Evolutionary conservation across 148 eudicot species (phyloP).

Genomic region (Rhododendron griersonianum): DNA sequence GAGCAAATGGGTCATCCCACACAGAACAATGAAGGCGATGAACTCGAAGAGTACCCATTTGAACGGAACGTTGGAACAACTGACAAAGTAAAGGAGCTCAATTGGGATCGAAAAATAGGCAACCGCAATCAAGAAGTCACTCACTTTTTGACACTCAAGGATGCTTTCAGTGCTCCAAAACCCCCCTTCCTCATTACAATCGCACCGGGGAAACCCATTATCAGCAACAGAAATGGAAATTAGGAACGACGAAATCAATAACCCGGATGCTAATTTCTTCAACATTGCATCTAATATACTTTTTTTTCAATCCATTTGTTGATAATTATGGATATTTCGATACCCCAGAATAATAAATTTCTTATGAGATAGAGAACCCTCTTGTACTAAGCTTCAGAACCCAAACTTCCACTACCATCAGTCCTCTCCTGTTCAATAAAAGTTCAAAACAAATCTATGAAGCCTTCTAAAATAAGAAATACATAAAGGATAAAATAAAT

Average conservation of each 20-base stretch:
- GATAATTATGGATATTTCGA: background rate
- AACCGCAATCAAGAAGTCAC: constrained; percentile 84
- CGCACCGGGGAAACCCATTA: constrained; percentile 39
- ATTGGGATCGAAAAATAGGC: constrained; percentile 91
- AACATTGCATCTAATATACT: constrained; percentile 38
- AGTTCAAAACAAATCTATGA: constrained; percentile 3
- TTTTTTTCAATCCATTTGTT: constrained; percentile 21
- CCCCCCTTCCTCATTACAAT: constrained; percentile 64
- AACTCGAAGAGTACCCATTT: constrained; percentile 87
- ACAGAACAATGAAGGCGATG: constrained; percentile 86
- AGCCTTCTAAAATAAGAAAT: background rate
- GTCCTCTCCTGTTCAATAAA: constrained; percentile 6
- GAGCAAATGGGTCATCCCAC: constrained; percentile 92
- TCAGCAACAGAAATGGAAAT: constrained; percentile 35
- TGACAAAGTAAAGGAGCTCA: constrained; percentile 81
- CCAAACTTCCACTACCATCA: background rate
- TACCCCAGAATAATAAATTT: background rate
- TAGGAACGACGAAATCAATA: constrained; percentile 35
- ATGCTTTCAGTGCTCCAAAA: constrained; percentile 67
- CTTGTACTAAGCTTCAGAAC: background rate
- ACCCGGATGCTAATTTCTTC: constrained; percentile 32
- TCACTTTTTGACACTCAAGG: constrained; percentile 59
- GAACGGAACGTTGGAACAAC: constrained; percentile 82
- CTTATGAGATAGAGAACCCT: background rate
- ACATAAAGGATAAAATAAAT: background rate